Base-by-base conservation (phyloP, 148 eudicot genomes). In the Chenopodium suecicum region DNA sequence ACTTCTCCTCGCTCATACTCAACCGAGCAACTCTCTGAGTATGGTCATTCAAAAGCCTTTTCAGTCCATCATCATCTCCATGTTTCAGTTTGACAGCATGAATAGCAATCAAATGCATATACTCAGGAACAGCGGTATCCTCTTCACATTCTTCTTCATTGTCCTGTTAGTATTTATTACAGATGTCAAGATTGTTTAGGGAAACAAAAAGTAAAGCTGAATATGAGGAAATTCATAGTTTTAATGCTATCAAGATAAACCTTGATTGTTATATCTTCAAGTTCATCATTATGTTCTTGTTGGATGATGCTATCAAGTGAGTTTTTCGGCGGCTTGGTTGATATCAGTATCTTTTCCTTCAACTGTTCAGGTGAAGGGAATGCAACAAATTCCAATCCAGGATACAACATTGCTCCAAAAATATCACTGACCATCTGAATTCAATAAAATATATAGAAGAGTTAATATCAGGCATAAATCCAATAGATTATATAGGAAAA, bases 291-390 rank as follows among this genome's bases (percentile, higher is more conserved):
- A 56, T 74, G 44, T 71, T 74, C 83, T 4, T 79, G 77, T 64
- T 75, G 77, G 22, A 50, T 80, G 47, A 19, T 17, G 54, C 80
- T 74, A 10, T 85, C 90, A 23, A 25, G 77, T 22, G 76, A 80
- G 47, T 86, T 86, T 70, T 84, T 83, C 66, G 97, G 94, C 64
- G 88, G 92, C 84, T 92, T 92, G 74, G 92, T 91, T 25, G 94
- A 92, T 74, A 92, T 86, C 23, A 91, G 29, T 44, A 92, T 84
- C 85, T 58, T 89, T 78, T 44, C 62, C 84, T 86, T 91, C 76
- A 90, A 76, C 16, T 34, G 44, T 73, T 79, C 90, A 1, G 94
- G 96, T 13, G 91, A 86, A 81, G 90, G 92, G 72, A 92, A 80
- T 77, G 85, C 80, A 25, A 70, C 60, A 8, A 82, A 73, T 16